Conservation (phyloP, 208 protist species). For the Leptomonas seymouri region DNA sequence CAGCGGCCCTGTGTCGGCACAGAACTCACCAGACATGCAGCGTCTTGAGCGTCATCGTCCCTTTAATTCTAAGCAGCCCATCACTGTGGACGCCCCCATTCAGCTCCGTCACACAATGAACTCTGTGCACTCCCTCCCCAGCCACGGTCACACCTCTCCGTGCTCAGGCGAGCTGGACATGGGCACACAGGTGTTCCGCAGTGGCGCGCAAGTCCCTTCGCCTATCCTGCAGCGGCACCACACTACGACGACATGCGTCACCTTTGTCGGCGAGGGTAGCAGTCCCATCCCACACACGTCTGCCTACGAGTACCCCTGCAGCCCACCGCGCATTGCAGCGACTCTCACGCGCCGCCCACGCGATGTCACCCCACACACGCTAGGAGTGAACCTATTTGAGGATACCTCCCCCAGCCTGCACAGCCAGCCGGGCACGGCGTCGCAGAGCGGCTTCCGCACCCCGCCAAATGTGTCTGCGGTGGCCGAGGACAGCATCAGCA, state of each 20-base stretch:
- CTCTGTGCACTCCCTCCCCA: background rate
- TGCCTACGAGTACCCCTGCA: background rate
- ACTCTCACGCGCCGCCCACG: background rate
- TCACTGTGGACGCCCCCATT: background rate
- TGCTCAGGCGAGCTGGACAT: conserved; percentile 5
- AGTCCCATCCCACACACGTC: background rate
- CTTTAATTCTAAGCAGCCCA: too few species aligned
- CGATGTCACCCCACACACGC: background rate
- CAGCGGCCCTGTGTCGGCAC: background rate
- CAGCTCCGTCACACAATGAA: background rate
- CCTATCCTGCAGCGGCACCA: conserved; percentile 13
- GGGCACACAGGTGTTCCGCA: conserved; percentile 23
- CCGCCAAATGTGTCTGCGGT: conserved; percentile 13
- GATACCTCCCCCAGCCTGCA: conserved; percentile 11
- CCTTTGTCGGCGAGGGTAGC: conserved; percentile 3
- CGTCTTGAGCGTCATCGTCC: background rate
- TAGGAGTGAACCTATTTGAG: background rate
- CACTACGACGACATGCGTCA: background rate
- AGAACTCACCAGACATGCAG: background rate
- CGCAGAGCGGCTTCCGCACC: conserved; percentile 9
- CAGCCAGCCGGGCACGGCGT: background rate
- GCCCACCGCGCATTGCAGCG: background rate
- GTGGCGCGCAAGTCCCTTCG: background rate
- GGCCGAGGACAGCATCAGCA: background rate
- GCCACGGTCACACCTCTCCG: background rate